These are phyloP conservation scores for Eucalyptus tenuipes DNA, from an alignment of 345 rosid genomes.

Conservation along the genomic window DNA sequence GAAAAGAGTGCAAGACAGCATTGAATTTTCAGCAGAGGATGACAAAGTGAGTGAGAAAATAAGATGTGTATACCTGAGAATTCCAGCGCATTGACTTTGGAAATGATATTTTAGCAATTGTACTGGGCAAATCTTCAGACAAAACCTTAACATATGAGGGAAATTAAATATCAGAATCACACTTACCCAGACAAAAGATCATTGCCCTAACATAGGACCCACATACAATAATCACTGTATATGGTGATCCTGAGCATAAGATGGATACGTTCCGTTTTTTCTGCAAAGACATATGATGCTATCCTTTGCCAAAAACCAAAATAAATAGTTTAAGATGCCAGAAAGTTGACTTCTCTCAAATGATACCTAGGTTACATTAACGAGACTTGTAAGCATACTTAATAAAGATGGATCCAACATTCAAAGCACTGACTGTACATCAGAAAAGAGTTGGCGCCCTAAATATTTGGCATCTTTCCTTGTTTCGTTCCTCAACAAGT, in stretches of 20 bases:
- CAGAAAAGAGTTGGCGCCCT: not conserved
- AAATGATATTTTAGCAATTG: constrained; percentile 69
- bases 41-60: not conserved
- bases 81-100: constrained; percentile 97
- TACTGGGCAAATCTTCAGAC: constrained; percentile 67
- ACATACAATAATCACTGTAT: not conserved
- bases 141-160: constrained; percentile 38
- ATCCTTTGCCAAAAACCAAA: not conserved
- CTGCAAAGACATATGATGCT: not conserved
- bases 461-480: not conserved
- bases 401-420: not conserved
- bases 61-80: constrained; percentile 44
- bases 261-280: not conserved
- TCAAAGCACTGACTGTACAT: not conserved
- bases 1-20: not conserved
- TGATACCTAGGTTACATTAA: not conserved
- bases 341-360: not conserved
- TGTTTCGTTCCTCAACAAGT: not conserved
- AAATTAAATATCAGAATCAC: not conserved
- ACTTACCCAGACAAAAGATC: not conserved
- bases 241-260: not conserved
- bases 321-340: not conserved
- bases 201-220: not conserved
- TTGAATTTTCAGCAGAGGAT: not conserved
- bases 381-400: not conserved